Evolutionary conservation across 2,329 filamentous ascomycete species (phyloP).

Genomic region (Penicillium hordei): DNA sequence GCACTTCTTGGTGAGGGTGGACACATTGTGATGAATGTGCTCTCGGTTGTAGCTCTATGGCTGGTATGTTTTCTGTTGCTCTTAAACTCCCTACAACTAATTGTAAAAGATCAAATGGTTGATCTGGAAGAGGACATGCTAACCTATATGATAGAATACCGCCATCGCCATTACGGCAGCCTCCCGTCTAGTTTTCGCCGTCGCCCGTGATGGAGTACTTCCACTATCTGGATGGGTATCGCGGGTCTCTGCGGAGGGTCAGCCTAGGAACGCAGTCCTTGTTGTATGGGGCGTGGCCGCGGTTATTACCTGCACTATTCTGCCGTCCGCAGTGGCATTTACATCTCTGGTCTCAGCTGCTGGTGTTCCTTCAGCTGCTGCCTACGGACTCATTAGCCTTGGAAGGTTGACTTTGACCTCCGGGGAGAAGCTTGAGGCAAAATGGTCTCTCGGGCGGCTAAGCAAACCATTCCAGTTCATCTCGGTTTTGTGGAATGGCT

Average conservation of each 20-base stretch:
- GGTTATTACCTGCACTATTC: slow-evolving; percentile 58
- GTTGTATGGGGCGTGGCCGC: slow-evolving; percentile 58
- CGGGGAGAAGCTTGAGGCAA: slow-evolving; percentile 33
- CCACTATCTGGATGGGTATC: slow-evolving; percentile 61
- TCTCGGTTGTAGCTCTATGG: slow-evolving; percentile 39
- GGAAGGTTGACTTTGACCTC: slow-evolving; percentile 50
- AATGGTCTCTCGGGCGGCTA: slow-evolving; percentile 48
- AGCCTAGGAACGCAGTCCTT: slow-evolving; percentile 60
- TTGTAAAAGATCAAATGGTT: neutral
- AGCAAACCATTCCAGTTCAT: slow-evolving; percentile 52
- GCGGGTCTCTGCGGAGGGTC: slow-evolving; percentile 52
- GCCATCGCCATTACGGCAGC: slow-evolving; percentile 60
- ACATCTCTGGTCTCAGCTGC: slow-evolving; percentile 56
- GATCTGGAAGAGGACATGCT: neutral
- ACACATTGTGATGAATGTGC: slow-evolving; percentile 61
- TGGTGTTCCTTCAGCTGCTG: slow-evolving; percentile 53
- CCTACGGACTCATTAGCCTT: slow-evolving; percentile 54
- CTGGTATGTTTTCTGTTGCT: slow-evolving; percentile 11
- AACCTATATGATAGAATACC: slow-evolving; percentile 47
- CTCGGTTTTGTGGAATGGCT: slow-evolving; percentile 51
- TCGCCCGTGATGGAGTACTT: slow-evolving; percentile 61
- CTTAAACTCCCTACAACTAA: no score
- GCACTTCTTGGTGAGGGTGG: slow-evolving; percentile 56
- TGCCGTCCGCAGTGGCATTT: slow-evolving; percentile 56
- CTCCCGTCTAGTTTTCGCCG: slow-evolving; percentile 61